phyloP scores from a whole-genome alignment of 1,139 yeast species.

The Candida sanyaensis region DNA sequence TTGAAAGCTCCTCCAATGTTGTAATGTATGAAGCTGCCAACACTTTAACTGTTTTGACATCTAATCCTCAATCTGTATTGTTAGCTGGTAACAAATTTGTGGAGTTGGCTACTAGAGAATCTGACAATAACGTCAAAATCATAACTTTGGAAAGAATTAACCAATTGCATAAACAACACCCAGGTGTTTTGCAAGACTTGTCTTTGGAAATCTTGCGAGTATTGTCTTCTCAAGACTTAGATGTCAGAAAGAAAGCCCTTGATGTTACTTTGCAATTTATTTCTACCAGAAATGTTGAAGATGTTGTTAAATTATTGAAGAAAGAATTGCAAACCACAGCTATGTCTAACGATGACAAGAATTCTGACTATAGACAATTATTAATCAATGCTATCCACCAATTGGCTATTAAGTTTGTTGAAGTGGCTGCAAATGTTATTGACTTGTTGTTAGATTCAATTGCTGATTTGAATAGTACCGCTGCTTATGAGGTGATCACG shows the following conservation, averaged over 20 bases:
- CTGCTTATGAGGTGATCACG: constrained; percentile 87
- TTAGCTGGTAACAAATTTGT: constrained; percentile 84
- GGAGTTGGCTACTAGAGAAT: constrained; percentile 85
- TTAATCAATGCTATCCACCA: constrained; percentile 87
- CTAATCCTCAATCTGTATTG: constrained; percentile 65
- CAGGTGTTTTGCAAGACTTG: constrained; percentile 84
- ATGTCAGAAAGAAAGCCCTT: constrained; percentile 86
- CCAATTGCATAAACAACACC: constrained; percentile 71
- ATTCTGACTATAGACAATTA: constrained; percentile 84
- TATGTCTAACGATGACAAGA: constrained; percentile 71
- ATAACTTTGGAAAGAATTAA: constrained; percentile 87
- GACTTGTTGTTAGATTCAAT: constrained; percentile 85
- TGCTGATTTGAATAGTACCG: constrained; percentile 76
- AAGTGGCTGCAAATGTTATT: constrained; percentile 90
- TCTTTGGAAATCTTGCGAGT: constrained; percentile 87
- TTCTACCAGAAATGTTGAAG: constrained; percentile 89
- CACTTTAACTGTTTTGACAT: constrained; percentile 73
- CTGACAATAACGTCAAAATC: constrained; percentile 91
- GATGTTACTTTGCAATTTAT: constrained; percentile 80
- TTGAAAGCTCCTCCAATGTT: constrained; percentile 71
- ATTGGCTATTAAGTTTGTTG: constrained; percentile 85
- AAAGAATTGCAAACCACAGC: constrained; percentile 82
- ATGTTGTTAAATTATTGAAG: constrained; percentile 86
- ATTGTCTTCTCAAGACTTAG: constrained; percentile 83
- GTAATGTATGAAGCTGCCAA: constrained; percentile 93